Conservation (phyloP, 495 filamentous ascomycete species). For the Clavariopsis aquatica region DNA sequence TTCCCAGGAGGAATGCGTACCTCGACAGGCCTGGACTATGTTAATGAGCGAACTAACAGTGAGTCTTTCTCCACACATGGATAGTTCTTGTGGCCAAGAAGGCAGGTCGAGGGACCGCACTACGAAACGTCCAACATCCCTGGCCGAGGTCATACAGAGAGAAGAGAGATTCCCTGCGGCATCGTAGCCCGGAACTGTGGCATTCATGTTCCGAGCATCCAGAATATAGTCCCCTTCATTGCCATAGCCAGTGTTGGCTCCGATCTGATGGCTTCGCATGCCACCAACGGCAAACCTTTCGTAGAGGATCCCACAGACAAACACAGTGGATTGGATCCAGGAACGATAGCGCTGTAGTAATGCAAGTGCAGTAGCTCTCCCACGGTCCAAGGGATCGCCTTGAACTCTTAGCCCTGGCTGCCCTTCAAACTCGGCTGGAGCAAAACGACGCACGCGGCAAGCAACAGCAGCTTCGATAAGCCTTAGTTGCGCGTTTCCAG, state of each 20-base stretch:
- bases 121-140: constrained; percentile 67
- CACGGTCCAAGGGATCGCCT: constrained; percentile 55
- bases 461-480: constrained; percentile 70
- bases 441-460: constrained; percentile 66
- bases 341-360: constrained; percentile 57
- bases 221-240: constrained; percentile 65
- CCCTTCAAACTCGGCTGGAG: constrained; percentile 76
- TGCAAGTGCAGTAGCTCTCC: constrained; percentile 57
- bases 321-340: constrained; percentile 63
- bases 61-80: constrained; percentile 64
- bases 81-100: constrained; percentile 66
- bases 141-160: constrained; percentile 66
- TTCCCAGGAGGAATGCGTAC: constrained; percentile 33
- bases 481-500: constrained; percentile 63
- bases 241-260: constrained; percentile 50
- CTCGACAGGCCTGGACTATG: constrained; percentile 36
- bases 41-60: constrained; percentile 39
- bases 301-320: constrained; percentile 75
- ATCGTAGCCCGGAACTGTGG: constrained; percentile 58
- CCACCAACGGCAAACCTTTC: constrained; percentile 70
- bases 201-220: constrained; percentile 57
- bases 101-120: constrained; percentile 61
- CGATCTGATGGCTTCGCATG: constrained; percentile 57
- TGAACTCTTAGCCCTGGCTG: constrained; percentile 47
- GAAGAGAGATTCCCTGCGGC: constrained; percentile 52